Evolutionary conservation across 192 early-diverging fungal species (phyloP).

Genomic region (Haplosporangium gracile): DNA sequence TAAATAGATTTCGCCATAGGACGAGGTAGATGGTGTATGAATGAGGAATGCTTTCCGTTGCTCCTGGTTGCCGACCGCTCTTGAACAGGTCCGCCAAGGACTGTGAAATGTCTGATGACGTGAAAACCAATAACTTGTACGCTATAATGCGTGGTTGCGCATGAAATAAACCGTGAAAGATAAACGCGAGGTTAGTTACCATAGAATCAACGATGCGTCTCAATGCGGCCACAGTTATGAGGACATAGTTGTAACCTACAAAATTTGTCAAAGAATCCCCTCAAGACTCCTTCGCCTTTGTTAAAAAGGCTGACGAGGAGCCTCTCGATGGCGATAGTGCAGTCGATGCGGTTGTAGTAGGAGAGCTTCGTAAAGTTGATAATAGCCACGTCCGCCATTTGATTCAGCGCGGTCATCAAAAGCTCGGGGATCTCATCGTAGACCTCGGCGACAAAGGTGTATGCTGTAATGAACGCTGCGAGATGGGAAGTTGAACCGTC

Average conservation of each 20-base stretch:
- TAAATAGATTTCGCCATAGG: conserved; percentile 75
- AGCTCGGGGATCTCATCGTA: conserved; percentile 60
- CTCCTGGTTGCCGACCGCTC: not conserved
- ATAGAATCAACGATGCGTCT: too few relatives aligned
- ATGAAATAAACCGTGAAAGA: not conserved
- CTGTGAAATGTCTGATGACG: conserved; percentile 59
- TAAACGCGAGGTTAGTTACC: not conserved
- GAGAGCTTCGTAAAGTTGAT: conserved; percentile 65
- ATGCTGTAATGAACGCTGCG: conserved; percentile 75
- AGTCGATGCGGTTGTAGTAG: conserved; percentile 57
- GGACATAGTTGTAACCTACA: conserved; percentile 46
- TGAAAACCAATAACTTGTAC: conserved; percentile 65
- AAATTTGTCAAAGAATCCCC: conserved; percentile 58
- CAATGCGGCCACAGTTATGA: not conserved
- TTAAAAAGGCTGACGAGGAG: conserved; percentile 66
- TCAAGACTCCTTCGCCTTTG: conserved; percentile 61
- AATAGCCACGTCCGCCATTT: conserved; percentile 58
- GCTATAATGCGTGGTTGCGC: conserved; percentile 39
- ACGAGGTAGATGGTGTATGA: conserved; percentile 67
- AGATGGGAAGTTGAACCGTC: conserved; percentile 56
- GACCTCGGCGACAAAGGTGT: conserved; percentile 64
- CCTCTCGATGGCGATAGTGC: conserved; percentile 63
- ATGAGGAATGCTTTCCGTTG: conserved; percentile 30
- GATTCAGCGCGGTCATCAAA: conserved; percentile 61
- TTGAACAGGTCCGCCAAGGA: not conserved